phyloP scores from a whole-genome alignment of 495 filamentous ascomycete species.

The Hypoxylon rickii region DNA sequence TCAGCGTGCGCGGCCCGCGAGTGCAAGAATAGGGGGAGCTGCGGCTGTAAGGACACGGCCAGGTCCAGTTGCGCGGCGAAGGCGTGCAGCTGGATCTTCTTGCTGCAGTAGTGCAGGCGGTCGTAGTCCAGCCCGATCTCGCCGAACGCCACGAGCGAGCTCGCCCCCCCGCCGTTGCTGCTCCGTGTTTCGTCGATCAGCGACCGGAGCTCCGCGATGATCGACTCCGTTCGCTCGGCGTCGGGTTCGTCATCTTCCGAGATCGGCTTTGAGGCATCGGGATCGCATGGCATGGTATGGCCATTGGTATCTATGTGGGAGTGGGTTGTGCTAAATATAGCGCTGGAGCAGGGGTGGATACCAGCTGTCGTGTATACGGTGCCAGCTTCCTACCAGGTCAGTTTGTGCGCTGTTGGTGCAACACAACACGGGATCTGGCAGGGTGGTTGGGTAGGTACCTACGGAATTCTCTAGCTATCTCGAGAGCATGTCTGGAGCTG shows the following conservation, averaged over 20 bases:
- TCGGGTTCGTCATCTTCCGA: conserved; percentile 48
- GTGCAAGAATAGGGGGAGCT: conserved; percentile 87
- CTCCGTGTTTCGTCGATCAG: conserved; percentile 53
- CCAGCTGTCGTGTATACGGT: conserved; percentile 87
- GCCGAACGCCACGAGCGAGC: conserved; percentile 76
- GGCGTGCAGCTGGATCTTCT: conserved; percentile 78
- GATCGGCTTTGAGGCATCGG: conserved; percentile 45
- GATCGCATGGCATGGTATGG: conserved; percentile 51
- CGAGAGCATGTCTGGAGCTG: conserved; percentile 74
- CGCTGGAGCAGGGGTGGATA: conserved; percentile 84
- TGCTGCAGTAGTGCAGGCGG: conserved; percentile 75
- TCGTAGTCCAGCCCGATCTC: conserved; percentile 98
- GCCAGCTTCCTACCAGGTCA: conserved; percentile 60
- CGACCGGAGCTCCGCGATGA: conserved; percentile 63
- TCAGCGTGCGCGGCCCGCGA: conserved; percentile 82
- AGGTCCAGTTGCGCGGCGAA: conserved; percentile 81
- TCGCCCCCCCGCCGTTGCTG: conserved; percentile 47
- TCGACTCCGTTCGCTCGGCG: conserved; percentile 37
- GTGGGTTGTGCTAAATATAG: conserved; percentile 66
- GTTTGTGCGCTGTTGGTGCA: not conserved
- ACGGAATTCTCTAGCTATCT: conserved; percentile 76
- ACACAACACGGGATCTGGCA: not conserved
- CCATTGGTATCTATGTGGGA: conserved; percentile 47
- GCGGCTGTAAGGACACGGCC: conserved; percentile 66
- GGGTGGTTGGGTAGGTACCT: conserved; percentile 33